Evolutionary conservation across 495 filamentous ascomycete genomes (phyloP).

Genomic region (Articulospora tetracladia): DNA sequence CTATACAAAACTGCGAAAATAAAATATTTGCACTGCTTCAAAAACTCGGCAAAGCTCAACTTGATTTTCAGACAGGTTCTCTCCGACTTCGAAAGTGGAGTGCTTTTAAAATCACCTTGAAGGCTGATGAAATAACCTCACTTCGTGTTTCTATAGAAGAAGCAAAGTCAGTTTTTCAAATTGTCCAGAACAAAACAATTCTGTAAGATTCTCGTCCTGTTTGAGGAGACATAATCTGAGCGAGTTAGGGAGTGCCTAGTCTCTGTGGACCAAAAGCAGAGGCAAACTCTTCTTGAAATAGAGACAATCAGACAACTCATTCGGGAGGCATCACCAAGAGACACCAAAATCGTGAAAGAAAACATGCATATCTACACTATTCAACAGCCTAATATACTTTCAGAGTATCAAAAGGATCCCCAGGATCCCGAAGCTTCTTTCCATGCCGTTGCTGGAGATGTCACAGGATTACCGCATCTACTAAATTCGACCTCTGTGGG

Average conservation of each 20-base stretch:
- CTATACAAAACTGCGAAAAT: neutral
- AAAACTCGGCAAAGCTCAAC: neutral
- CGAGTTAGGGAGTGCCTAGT: neutral
- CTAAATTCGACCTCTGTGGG: no score
- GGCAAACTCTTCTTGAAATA: neutral
- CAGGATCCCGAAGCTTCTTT: no score
- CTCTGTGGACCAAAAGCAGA: neutral
- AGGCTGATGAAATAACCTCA: neutral
- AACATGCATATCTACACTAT: neutral
- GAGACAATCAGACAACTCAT: neutral
- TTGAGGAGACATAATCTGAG: neutral
- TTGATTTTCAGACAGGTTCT: neutral
- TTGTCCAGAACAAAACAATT: neutral
- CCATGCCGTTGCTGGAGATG: no score
- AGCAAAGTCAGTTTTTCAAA: neutral
- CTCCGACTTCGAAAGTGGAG: neutral
- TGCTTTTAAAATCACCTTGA: neutral
- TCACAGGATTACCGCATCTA: no score
- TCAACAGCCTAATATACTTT: neutral
- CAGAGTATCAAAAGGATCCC: neutral
- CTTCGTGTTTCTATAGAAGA: slow-evolving; percentile 1
- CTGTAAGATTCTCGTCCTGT: neutral
- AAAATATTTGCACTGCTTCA: neutral
- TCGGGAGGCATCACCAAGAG: neutral
- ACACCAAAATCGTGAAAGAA: neutral